Evolutionary conservation across 2,329 filamentous ascomycete species (phyloP).

Genomic region (Colletotrichum filicis): DNA sequence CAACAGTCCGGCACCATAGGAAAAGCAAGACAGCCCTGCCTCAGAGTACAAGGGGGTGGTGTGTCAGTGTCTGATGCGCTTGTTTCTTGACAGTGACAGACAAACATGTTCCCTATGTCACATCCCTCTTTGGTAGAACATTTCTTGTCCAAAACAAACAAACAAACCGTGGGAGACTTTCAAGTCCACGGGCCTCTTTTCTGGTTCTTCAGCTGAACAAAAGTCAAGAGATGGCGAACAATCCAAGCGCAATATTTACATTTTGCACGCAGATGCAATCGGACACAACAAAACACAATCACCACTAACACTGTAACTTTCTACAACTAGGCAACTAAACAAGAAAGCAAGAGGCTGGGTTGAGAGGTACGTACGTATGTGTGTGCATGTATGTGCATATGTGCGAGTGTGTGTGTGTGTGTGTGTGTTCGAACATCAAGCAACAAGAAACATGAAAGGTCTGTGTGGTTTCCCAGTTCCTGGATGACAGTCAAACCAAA

Average conservation of each 20-base stretch:
- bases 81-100: neutral
- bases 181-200: neutral
- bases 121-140: too few relatives aligned
- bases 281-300: neutral
- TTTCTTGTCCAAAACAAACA: neutral
- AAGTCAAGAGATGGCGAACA: neutral
- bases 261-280: neutral
- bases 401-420: neutral
- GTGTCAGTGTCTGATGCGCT: too few relatives aligned
- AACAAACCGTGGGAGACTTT: neutral
- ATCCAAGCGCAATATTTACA: neutral
- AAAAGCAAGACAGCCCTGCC: slow-evolving; percentile 5
- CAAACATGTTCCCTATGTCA: neutral
- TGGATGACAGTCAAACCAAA: neutral
- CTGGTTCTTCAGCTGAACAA: neutral
- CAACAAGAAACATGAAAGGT: neutral
- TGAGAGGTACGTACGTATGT: neutral
- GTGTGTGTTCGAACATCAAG: neutral
- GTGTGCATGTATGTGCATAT: too few relatives aligned
- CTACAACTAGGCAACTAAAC: neutral
- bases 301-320: neutral
- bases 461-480: neutral
- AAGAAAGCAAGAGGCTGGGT: neutral
- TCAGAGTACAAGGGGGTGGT: neutral
- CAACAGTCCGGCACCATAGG: neutral